Evolutionary conservation across 345 rosid genomes (phyloP), one percentile per base, ranked within the genome.

Genomic region (Euclidium syriacum): DNA sequence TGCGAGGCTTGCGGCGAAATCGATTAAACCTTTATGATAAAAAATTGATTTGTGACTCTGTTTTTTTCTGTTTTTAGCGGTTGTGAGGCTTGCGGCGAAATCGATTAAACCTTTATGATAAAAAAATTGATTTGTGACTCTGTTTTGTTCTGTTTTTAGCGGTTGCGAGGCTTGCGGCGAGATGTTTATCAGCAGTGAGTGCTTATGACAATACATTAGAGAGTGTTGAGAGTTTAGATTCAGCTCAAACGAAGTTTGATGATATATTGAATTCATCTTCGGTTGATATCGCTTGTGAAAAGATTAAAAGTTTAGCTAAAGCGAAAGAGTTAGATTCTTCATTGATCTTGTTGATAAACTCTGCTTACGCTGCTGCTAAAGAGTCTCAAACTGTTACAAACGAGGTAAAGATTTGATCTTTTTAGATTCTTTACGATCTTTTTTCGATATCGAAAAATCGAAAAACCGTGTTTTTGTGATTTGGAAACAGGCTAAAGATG

Each of bases 331-430:
- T 92, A 42, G 95, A 92, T 76, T 92, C 97, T 12, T 89, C 97
- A 7, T 77, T 89, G 78, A 80, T 92, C 68, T 78, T 92, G 19
- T 56, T 92, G 30, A 87, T 92, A 73, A 89, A 85, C 74, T 73
- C 88, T 66, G 85, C 97, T 32, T 92, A 95, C 76, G 90, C 95
- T 14, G 79, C 90, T 12, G 95, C 96, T n/a, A 92, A 85, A 80
- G 95, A 81, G 12, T 92, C 98, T 16, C 58, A 71, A n/a, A 75
- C 80, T 16, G 76, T 89, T 86, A 87, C 80, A 44, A 75, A 85
- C 27, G 91, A 85, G 96, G 98, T 92, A 64, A 47, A 55, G 22
- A 25, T 14, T 40, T 57, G 34, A 41, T 12, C 36, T 49, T n/a
- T n/a, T n/a, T n/a, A n/a, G n/a, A n/a, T n/a, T n/a, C n/a, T n/a